Evolutionary conservation across 768 basidiomycete genomes (phyloP).

Genomic region (Boletus pseudopeckii): DNA sequence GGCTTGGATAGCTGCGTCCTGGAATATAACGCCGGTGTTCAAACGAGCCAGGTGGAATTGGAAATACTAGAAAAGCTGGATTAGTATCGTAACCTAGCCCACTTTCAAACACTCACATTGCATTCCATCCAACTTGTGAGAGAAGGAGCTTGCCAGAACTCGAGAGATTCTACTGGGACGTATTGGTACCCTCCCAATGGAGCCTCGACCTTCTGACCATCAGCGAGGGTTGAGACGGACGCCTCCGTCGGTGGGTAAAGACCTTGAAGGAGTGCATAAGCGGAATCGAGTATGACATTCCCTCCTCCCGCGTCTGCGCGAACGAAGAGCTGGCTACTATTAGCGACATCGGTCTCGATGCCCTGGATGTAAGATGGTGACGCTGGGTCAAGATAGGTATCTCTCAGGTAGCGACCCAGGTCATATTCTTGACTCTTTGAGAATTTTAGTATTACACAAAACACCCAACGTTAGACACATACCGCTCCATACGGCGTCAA

Average conservation of each 20-base stretch:
- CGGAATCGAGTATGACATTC: slow-evolving; percentile 76
- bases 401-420: slow-evolving; percentile 57
- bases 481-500: slow-evolving; percentile 76
- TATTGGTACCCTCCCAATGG: slow-evolving; percentile 89
- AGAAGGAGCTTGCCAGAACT: slow-evolving; percentile 54
- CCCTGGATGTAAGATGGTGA: slow-evolving; percentile 67
- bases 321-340: slow-evolving; percentile 66
- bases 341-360: slow-evolving; percentile 61
- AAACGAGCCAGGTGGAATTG: slow-evolving; percentile 22
- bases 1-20: slow-evolving; percentile 50
- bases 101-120: slow-evolving; percentile 31
- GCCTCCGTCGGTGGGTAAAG: slow-evolving; percentile 72
- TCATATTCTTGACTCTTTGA: slow-evolving; percentile 49
- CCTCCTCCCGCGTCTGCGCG: slow-evolving; percentile 81
- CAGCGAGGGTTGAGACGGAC: slow-evolving; percentile 67
- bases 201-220: slow-evolving; percentile 63
- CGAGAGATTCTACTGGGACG: slow-evolving; percentile 58
- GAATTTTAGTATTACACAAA: not conserved
- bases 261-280: slow-evolving; percentile 79
- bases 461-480: slow-evolving; percentile 23
- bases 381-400: slow-evolving; percentile 57
- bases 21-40: slow-evolving; percentile 42
- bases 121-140: slow-evolving; percentile 77
- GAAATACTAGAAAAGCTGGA: slow-evolving; percentile 23
- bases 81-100: not conserved